phyloP scores from a whole-genome alignment of 371 early-diverging fungal species.

The Rhizopus delemar region DNA sequence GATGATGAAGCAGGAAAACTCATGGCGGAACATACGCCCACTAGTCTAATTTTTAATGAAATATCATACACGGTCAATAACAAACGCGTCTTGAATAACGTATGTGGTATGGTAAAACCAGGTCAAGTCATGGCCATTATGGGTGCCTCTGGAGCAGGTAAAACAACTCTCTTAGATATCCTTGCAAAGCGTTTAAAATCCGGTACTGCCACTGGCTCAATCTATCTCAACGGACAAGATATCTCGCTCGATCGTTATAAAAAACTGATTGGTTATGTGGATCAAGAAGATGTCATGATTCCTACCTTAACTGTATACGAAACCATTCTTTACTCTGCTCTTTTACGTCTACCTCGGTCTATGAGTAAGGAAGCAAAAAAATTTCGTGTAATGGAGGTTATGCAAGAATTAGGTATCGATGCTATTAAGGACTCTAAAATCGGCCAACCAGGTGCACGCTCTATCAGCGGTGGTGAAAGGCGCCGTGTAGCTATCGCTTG shows the following conservation, averaged over 20 bases:
- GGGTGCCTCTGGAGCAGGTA: conserved; percentile 78
- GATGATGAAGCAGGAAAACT: conserved; percentile 69
- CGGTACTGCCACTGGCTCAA: conserved; percentile 61
- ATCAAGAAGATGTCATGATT: conserved; percentile 86
- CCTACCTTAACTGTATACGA: conserved; percentile 83
- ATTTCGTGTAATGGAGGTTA: conserved; percentile 70
- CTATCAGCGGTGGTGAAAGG: conserved; percentile 84
- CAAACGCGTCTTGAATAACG: conserved; percentile 59
- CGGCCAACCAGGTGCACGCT: conserved; percentile 75
- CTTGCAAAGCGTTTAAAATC: conserved; percentile 69
- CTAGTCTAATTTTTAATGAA: conserved; percentile 67
- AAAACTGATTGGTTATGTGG: conserved; percentile 75
- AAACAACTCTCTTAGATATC: conserved; percentile 74
- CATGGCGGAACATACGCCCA: conserved; percentile 73
- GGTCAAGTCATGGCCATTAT: conserved; percentile 87
- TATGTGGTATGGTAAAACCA: conserved; percentile 73
- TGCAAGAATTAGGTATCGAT: conserved; percentile 77
- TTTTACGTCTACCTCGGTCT: conserved; percentile 73
- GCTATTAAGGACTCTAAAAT: conserved; percentile 78
- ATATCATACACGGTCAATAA: conserved; percentile 55
- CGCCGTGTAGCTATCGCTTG: conserved; percentile 86
- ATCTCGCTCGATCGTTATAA: conserved; percentile 60
- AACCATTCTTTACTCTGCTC: conserved; percentile 77
- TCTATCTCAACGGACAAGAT: conserved; percentile 68
- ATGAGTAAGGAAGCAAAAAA: conserved; percentile 61